Conservation (phyloP, 2,329 filamentous ascomycete species). For the Scedosporium aurantiacum region DNA sequence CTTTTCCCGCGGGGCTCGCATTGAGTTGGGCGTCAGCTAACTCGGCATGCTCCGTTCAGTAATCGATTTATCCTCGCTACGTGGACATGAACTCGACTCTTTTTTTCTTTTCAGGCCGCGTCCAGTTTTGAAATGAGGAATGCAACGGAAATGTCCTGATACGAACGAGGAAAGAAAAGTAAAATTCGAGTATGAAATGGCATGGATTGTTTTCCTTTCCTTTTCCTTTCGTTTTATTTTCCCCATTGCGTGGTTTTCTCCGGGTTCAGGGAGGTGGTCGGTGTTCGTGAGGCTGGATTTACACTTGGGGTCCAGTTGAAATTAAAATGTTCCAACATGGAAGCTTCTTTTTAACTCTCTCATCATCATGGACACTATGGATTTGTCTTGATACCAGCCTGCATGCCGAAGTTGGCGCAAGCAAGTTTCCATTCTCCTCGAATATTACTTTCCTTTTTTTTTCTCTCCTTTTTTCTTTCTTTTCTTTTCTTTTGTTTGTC, state of each 20-base stretch:
- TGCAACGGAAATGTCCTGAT: slow-evolving; percentile 4
- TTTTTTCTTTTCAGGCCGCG: neutral
- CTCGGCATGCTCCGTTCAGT: neutral
- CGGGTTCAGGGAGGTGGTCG: slow-evolving; percentile 3
- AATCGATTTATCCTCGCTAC: neutral
- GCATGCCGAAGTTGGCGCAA: slow-evolving; percentile 5
- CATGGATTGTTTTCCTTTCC: slow-evolving; percentile 4
- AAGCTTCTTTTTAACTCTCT: slow-evolving; percentile 3
- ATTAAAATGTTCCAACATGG: slow-evolving; percentile 5
- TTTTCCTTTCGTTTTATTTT: neutral
- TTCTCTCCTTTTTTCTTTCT: neutral
- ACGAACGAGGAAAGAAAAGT: slow-evolving; percentile 5
- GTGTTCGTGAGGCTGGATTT: slow-evolving; percentile 6
- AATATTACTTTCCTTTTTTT: slow-evolving; percentile 4
- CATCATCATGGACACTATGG: slow-evolving; percentile 6
- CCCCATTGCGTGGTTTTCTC: slow-evolving; percentile 2
- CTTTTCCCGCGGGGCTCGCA: too few relatives aligned
- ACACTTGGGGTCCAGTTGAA: slow-evolving; percentile 1
- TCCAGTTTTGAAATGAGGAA: slow-evolving; percentile 5
- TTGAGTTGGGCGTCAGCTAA: neutral
- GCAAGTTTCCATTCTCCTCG: slow-evolving; percentile 5
- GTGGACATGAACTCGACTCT: neutral
- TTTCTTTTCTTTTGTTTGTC: neutral
- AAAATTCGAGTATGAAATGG: slow-evolving; percentile 6
- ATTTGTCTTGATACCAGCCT: slow-evolving; percentile 7